Base-by-base conservation (phyloP, 768 basidiomycete species). In the Mycena galericulata region DNA sequence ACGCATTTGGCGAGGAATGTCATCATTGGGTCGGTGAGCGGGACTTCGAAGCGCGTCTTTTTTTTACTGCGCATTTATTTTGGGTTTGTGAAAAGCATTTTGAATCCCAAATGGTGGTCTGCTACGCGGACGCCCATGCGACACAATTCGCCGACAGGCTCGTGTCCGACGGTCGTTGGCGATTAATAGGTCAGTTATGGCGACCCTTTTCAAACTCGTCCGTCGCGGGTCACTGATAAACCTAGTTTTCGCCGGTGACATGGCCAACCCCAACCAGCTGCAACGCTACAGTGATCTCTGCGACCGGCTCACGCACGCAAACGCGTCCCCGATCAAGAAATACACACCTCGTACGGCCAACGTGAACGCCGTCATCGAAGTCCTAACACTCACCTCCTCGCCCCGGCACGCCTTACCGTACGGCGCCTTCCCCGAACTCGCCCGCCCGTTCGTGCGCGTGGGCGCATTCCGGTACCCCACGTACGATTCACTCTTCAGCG, bases 401-500 rank as follows among this genome's bases (percentile, higher is more conserved):
- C 63, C 58, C 10, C 46, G 70, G 22, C 47, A 22, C 11, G 70
- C 30, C 38, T 29, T 72, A 1, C 24, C 40, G 11, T 65, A 68
- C 36, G 36, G 62, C 1, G 62, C 66, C 7, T 68, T 68, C 43
- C 70, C 70, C 1, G 62, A 64, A n/a, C 51, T 72, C 7, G 50
- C 59, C 38, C 45, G 67, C 9, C 70, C 70, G 27, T 47, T 59
- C 15, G 65, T 71, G 8, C 60, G 54, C 2, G 61, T 71, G 8
- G 64, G 54, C 2, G 61, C 18, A 20, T 64, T 56, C 40, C 45
- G 57, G 27, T 69, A 70, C 49, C 68, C 67, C 0, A 70, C 68
- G 43, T 72, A 72, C 59, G 68, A 72, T 54, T 60, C 62, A 38
- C 50, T 72, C 17, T 72, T 67, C 62, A 60, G 51, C 41, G 72